Percentiles rank a stretch among this genome's conserved stretches.
phyloP scores from a whole-genome alignment of 441 rosid species.

The Brassica balearica region DNA sequence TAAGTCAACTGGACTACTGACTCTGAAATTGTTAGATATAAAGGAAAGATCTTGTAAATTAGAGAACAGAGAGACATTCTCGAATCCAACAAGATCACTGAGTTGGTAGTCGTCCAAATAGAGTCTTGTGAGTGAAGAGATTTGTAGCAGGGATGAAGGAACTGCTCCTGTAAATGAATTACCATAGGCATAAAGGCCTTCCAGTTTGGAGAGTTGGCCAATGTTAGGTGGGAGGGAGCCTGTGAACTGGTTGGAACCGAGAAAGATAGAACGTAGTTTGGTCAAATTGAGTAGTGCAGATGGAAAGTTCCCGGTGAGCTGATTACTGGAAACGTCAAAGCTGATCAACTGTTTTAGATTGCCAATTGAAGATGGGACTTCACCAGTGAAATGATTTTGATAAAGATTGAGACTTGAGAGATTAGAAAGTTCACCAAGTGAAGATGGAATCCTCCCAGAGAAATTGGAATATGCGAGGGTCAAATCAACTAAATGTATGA shows the following conservation, averaged over 20 bases:
- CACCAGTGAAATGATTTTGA: no score
- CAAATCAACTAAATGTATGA: constrained; percentile 19
- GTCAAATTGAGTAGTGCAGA: neutral
- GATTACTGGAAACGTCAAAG: neutral
- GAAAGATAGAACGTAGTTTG: neutral
- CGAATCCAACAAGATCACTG: neutral
- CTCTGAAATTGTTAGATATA: neutral
- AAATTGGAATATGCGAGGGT: neutral
- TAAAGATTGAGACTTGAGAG: no score
- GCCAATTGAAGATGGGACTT: neutral
- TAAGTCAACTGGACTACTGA: neutral
- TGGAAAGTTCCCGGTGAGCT: neutral
- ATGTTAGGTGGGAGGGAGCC: neutral
- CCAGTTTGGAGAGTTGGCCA: neutral
- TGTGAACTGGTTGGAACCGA: neutral
- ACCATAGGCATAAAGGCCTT: neutral
- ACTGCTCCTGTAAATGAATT: neutral
- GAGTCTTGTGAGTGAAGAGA: neutral
- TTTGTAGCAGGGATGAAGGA: neutral
- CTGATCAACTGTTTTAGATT: neutral
- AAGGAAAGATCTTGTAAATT: no score
- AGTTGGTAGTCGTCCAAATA: neutral
- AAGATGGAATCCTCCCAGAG: constrained; percentile 4
- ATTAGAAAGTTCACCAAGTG: no score
- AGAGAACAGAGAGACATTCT: neutral